Evolutionary conservation across 495 filamentous ascomycete genomes (phyloP).

Genomic region (Bombardia bombarda): DNA sequence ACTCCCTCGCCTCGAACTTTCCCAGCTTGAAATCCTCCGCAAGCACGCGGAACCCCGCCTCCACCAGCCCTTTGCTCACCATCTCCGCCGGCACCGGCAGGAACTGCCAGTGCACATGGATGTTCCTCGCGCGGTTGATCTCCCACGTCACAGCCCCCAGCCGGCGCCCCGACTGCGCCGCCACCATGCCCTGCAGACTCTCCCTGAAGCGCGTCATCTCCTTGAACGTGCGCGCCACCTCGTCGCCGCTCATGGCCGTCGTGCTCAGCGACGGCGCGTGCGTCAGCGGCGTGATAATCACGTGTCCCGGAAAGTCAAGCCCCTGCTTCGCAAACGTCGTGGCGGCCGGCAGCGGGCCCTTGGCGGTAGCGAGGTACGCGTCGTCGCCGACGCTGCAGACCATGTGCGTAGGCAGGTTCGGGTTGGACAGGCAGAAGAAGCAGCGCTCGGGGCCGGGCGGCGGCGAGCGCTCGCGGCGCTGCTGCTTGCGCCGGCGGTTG

Average conservation of each 20-base stretch:
- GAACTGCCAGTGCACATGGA: slow-evolving; percentile 94
- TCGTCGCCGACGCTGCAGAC: slow-evolving; percentile 80
- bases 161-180: slow-evolving; percentile 40
- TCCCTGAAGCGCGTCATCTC: slow-evolving; percentile 78
- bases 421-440: slow-evolving; percentile 91
- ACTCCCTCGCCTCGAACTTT: slow-evolving; percentile 33
- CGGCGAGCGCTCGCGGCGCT: slow-evolving; percentile 32
- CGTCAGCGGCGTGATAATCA: slow-evolving; percentile 81
- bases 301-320: slow-evolving; percentile 73
- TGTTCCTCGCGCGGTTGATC: slow-evolving; percentile 65
- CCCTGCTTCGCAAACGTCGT: slow-evolving; percentile 50
- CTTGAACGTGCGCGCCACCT: slow-evolving; percentile 46
- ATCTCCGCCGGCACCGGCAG: slow-evolving; percentile 63
- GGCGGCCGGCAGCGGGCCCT: slow-evolving; percentile 71
- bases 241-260: slow-evolving; percentile 46
- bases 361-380: slow-evolving; percentile 81
- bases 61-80: slow-evolving; percentile 60
- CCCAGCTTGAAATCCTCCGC: slow-evolving; percentile 72
- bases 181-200: slow-evolving; percentile 62
- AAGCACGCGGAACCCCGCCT: slow-evolving; percentile 76
- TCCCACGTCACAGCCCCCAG: slow-evolving; percentile 88
- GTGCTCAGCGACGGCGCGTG: slow-evolving; percentile 50
- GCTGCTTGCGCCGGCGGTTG: slow-evolving; percentile 49
- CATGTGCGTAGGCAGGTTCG: slow-evolving; percentile 74
- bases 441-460: slow-evolving; percentile 71